Percentiles rank a stretch among this genome's conserved stretches.
These are phyloP conservation scores for Trametes meyenii DNA, from an alignment of 768 basidiomycete genomes.

Conservation along the genomic window DNA sequence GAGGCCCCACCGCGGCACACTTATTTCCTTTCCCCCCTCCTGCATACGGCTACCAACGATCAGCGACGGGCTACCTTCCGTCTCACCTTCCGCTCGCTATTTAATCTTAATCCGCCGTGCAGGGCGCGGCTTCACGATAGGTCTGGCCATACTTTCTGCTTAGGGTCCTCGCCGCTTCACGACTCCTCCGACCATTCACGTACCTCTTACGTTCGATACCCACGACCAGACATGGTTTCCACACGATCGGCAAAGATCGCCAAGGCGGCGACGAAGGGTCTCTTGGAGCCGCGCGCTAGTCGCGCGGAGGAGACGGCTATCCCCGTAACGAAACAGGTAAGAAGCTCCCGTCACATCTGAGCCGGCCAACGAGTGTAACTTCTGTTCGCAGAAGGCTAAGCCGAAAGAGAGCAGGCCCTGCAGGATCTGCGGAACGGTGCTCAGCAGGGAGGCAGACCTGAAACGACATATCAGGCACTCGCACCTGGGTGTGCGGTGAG, in stretches of 20 bases:
- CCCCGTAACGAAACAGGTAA: not conserved
- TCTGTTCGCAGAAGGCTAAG: no score
- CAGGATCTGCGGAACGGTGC: no score
- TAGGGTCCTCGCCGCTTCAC: not conserved
- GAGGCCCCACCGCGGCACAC: not conserved
- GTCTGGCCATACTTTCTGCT: not conserved
- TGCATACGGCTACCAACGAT: not conserved
- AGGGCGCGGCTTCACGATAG: constrained; percentile 8
- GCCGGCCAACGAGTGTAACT: no score
- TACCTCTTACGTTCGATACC: constrained; percentile 7
- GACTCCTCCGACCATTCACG: not conserved
- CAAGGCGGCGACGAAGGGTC: not conserved
- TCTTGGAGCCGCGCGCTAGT: not conserved
- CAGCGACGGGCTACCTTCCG: constrained; percentile 10
- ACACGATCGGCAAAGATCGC: not conserved
- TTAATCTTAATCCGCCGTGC: constrained; percentile 18
- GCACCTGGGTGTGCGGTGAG: no score
- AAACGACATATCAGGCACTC: no score
- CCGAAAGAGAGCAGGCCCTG: no score
- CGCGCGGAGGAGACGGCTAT: not conserved
- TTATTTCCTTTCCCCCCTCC: not conserved
- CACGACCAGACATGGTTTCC: constrained; percentile 1
- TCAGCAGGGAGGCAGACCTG: no score
- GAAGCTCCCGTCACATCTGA: not conserved
- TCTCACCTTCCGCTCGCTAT: constrained; percentile 16